Evolutionary conservation across 208 protist genomes (phyloP).

Genomic region (Vickermania ingenoplastis): DNA sequence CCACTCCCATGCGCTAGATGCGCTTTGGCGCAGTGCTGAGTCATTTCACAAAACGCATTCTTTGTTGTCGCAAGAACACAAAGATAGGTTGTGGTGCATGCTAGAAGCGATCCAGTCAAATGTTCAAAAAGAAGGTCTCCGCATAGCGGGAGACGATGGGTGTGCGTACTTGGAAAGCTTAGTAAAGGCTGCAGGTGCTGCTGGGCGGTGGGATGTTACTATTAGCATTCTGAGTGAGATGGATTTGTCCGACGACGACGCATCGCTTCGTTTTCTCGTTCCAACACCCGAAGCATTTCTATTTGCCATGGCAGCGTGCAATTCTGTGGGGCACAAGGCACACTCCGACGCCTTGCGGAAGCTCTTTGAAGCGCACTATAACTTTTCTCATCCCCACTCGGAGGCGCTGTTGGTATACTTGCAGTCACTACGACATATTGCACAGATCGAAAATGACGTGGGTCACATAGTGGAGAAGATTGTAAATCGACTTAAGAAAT

Average conservation of each 20-base stretch:
- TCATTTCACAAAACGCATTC: constrained; percentile 38
- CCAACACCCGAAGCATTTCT: constrained; percentile 64
- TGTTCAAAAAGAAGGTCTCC: constrained; percentile 11
- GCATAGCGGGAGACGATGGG: constrained; percentile 54
- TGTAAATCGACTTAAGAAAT: constrained; percentile 25
- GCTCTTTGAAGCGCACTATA: constrained; percentile 31
- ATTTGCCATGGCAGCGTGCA: constrained; percentile 61
- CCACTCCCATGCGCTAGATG: constrained; percentile 65
- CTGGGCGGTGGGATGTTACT: constrained; percentile 42
- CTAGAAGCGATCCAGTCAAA: constrained; percentile 15
- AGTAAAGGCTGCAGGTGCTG: constrained; percentile 44
- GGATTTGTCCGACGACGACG: constrained; percentile 22
- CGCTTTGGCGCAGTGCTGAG: constrained; percentile 69
- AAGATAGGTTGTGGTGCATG: constrained; percentile 8
- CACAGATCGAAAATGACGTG: constrained; percentile 9
- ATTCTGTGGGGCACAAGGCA: constrained; percentile 34
- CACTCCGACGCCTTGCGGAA: constrained; percentile 38
- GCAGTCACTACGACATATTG: constrained; percentile 54
- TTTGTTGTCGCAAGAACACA: constrained; percentile 7
- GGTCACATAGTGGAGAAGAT: constrained; percentile 33
- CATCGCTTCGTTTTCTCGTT: constrained; percentile 47
- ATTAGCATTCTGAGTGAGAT: constrained; percentile 38
- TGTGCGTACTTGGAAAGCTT: constrained; percentile 68
- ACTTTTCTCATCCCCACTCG: constrained; percentile 45
- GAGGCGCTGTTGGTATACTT: constrained; percentile 58